phyloP scores from a whole-genome alignment of 805 yeast genomes.

The Pichia deserticola region DNA sequence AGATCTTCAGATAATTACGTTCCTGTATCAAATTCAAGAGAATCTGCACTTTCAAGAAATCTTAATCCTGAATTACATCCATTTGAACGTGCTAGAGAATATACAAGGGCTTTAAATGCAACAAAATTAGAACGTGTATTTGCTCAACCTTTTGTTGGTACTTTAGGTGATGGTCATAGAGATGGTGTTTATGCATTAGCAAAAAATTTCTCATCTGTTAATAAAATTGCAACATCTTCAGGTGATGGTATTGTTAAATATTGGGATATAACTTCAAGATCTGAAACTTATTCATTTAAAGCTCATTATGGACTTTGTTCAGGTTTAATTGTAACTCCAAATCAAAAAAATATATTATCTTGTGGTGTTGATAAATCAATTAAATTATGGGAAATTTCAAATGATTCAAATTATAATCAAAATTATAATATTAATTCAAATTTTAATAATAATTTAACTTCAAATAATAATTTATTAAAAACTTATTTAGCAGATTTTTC shows the following conservation, averaged over 20 bases:
- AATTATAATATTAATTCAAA: slow-evolving; percentile 17
- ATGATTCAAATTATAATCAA: slow-evolving; percentile 27
- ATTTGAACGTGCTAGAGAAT: slow-evolving; percentile 94
- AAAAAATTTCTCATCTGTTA: slow-evolving; percentile 61
- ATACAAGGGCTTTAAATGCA: slow-evolving; percentile 89
- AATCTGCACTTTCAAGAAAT: slow-evolving; percentile 79
- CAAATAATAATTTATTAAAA: slow-evolving; percentile 54
- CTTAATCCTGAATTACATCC: slow-evolving; percentile 93
- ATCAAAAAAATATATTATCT: slow-evolving; percentile 43
- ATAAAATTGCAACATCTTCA: slow-evolving; percentile 80
- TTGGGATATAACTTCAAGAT: slow-evolving; percentile 82
- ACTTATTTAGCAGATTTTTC: slow-evolving; percentile 81
- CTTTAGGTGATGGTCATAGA: slow-evolving; percentile 87
- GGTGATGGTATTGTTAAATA: slow-evolving; percentile 94
- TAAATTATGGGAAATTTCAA: slow-evolving; percentile 77
- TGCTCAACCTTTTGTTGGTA: slow-evolving; percentile 96
- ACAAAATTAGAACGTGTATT: slow-evolving; percentile 94
- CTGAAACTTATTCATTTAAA: slow-evolving; percentile 66
- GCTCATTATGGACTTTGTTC: slow-evolving; percentile 89
- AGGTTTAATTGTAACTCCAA: slow-evolving; percentile 73
- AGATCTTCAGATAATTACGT: slow-evolving; percentile 89
- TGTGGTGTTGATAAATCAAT: slow-evolving; percentile 89
- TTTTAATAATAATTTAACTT: slow-evolving; percentile 22
- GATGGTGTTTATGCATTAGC: slow-evolving; percentile 92
- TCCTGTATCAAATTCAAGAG: slow-evolving; percentile 87